Conservation (phyloP, 768 basidiomycete species). For the Suillus sp. region DNA sequence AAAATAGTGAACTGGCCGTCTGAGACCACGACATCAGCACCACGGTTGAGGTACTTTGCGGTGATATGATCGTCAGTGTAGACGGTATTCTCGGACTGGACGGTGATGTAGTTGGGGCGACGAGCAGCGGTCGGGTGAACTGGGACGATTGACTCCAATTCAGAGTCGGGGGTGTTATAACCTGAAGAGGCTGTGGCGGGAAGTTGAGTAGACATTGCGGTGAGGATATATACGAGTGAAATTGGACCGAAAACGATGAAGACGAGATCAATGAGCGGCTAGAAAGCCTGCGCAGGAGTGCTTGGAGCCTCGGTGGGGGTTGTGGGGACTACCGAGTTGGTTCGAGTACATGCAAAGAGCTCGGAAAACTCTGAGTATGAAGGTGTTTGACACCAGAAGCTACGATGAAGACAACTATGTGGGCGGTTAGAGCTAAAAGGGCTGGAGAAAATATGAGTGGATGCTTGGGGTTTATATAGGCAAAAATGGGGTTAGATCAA, state of each 20-base stretch:
- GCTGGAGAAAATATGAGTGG: neutral
- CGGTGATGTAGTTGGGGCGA: slow-evolving; percentile 72
- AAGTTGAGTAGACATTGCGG: slow-evolving; percentile 52
- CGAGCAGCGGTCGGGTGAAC: slow-evolving; percentile 87
- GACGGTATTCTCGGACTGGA: slow-evolving; percentile 77
- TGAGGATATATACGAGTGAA: slow-evolving; percentile 25
- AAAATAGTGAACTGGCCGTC: slow-evolving; percentile 79
- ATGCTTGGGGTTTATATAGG: slow-evolving; percentile 28
- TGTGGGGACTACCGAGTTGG: slow-evolving; percentile 88
- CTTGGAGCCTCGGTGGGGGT: slow-evolving; percentile 83
- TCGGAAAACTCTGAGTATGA: slow-evolving; percentile 35
- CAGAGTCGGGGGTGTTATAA: slow-evolving; percentile 70
- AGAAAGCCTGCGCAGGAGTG: slow-evolving; percentile 77
- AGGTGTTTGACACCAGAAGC: slow-evolving; percentile 18
- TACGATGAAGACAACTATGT: slow-evolving; percentile 5
- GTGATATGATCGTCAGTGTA: slow-evolving; percentile 86
- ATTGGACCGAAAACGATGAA: slow-evolving; percentile 30
- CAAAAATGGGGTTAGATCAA: slow-evolving; percentile 23
- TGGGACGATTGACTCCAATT: slow-evolving; percentile 67
- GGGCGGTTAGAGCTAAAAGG: neutral
- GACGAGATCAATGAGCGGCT: slow-evolving; percentile 42
- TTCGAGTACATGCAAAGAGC: slow-evolving; percentile 91
- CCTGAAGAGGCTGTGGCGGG: slow-evolving; percentile 56
- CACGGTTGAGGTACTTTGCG: slow-evolving; percentile 79
- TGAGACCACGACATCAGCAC: slow-evolving; percentile 66